These are phyloP conservation scores for Heliamphora ciliata DNA, from an alignment of 179 eudicot species.

Conservation along the genomic window DNA sequence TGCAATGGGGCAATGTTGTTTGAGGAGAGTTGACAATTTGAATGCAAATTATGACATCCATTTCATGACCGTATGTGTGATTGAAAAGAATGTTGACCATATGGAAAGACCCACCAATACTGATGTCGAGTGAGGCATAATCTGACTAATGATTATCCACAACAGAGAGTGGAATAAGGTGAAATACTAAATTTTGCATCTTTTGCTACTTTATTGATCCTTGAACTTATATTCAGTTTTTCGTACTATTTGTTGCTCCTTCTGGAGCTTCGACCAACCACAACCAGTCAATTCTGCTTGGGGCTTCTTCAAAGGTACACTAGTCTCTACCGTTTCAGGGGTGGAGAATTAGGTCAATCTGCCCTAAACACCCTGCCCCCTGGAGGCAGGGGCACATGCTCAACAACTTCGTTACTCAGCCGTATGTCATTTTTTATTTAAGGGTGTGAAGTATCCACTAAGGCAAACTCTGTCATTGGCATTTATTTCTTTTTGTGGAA, in stretches of 20 bases:
- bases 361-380: too few relatives aligned
- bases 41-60: background rate
- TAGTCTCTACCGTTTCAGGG: too few relatives aligned
- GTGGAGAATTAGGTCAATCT: too few relatives aligned
- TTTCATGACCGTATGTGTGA: background rate
- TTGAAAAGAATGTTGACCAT: background rate
- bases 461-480: too few relatives aligned
- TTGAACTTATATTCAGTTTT: background rate
- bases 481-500: too few relatives aligned
- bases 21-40: background rate
- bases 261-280: too few relatives aligned
- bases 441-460: too few relatives aligned
- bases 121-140: background rate
- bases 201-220: background rate
- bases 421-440: too few relatives aligned
- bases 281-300: too few relatives aligned
- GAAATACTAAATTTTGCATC: background rate
- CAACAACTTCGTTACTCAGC: too few relatives aligned
- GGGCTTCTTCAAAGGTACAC: background rate
- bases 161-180: too few relatives aligned
- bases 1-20: background rate
- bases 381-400: too few relatives aligned
- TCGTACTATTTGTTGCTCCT: background rate
- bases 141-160: background rate
- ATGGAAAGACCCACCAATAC: background rate